These are phyloP conservation scores for Saccharomycopsis hybrid DNA, from an alignment of 1,139 yeast species.

Conservation along the genomic window DNA sequence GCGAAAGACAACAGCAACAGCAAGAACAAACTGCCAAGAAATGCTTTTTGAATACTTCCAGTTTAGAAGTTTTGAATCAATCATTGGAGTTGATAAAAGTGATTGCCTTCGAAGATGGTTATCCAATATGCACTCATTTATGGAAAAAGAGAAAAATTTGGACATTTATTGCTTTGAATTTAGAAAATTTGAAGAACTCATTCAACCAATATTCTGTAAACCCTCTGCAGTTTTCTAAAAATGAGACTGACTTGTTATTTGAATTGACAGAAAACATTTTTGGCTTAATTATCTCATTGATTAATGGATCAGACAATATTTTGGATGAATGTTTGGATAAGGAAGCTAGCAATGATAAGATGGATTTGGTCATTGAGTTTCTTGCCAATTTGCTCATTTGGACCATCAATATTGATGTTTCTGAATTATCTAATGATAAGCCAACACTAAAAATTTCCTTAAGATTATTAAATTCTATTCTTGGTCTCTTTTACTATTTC, in stretches of 20 bases:
- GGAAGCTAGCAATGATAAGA: slow-evolving; percentile 27
- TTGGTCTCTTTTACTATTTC: slow-evolving; percentile 62
- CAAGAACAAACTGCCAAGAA: background rate
- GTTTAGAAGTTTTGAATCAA: slow-evolving; percentile 39
- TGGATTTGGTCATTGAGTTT: slow-evolving; percentile 35
- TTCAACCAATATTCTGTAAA: slow-evolving; percentile 29
- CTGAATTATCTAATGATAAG: slow-evolving; percentile 22
- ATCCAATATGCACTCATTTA: slow-evolving; percentile 64
- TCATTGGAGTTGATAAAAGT: slow-evolving; percentile 74
- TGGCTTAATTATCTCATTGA: slow-evolving; percentile 61
- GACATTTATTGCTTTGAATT: slow-evolving; percentile 46
- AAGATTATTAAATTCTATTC: slow-evolving; percentile 44
- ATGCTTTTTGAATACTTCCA: slow-evolving; percentile 5
- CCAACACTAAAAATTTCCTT: slow-evolving; percentile 36
- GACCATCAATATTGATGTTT: slow-evolving; percentile 26
- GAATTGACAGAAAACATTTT: slow-evolving; percentile 71
- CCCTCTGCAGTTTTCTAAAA: slow-evolving; percentile 36
- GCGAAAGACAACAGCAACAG: background rate
- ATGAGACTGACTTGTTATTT: slow-evolving; percentile 40
- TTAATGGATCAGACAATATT: slow-evolving; percentile 57
- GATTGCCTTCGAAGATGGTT: slow-evolving; percentile 86
- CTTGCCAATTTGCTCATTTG: slow-evolving; percentile 38
- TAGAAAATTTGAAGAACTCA: slow-evolving; percentile 33
- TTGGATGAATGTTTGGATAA: slow-evolving; percentile 41
- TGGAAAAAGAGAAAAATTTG: slow-evolving; percentile 73